Percentiles rank a stretch among this genome's conserved stretches.
Conservation (phyloP, 2,329 filamentous ascomycete species). For the Exserohilum rostratum region DNA sequence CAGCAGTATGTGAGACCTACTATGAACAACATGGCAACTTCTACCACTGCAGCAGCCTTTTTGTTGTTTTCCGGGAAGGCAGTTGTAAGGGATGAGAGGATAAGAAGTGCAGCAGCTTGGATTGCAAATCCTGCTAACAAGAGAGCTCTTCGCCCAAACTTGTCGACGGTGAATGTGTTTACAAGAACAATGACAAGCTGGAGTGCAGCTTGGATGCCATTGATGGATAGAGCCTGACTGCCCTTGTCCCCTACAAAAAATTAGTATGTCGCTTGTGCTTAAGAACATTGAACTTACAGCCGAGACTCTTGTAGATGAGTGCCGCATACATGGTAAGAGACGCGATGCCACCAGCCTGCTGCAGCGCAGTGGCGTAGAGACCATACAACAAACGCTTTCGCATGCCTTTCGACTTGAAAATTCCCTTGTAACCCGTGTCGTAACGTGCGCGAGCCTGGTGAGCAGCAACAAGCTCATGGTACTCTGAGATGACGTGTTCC, state of each 20-base stretch:
- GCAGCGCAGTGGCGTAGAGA: conserved; percentile 6
- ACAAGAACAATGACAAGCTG: conserved; percentile 10
- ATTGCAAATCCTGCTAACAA: conserved; percentile 11
- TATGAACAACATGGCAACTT: conserved; percentile 12
- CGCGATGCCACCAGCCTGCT: conserved; percentile 14
- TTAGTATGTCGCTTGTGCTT: neutral
- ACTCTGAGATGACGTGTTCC: conserved; percentile 6
- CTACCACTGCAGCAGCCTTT: conserved; percentile 4
- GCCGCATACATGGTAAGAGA: conserved; percentile 12
- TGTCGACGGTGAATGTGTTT: conserved; percentile 10
- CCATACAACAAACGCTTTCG: conserved; percentile 9
- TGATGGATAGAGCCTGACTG: conserved; percentile 10
- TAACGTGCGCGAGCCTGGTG: conserved; percentile 8
- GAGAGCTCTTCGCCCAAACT: conserved; percentile 8
- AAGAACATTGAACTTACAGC: neutral
- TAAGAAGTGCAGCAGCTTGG: conserved; percentile 3
- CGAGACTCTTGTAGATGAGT: conserved; percentile 5
- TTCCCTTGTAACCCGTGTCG: conserved; percentile 8
- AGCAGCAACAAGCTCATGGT: conserved; percentile 10
- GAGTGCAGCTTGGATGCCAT: conserved; percentile 6
- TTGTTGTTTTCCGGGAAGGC: conserved; percentile 3
- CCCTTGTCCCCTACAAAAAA: neutral
- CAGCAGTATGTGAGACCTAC: conserved; percentile 11
- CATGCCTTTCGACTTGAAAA: conserved; percentile 10
- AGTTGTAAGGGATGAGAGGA: conserved; percentile 1